phyloP scores from a whole-genome alignment of 257 asterid species.

The Gentiana straminea region DNA sequence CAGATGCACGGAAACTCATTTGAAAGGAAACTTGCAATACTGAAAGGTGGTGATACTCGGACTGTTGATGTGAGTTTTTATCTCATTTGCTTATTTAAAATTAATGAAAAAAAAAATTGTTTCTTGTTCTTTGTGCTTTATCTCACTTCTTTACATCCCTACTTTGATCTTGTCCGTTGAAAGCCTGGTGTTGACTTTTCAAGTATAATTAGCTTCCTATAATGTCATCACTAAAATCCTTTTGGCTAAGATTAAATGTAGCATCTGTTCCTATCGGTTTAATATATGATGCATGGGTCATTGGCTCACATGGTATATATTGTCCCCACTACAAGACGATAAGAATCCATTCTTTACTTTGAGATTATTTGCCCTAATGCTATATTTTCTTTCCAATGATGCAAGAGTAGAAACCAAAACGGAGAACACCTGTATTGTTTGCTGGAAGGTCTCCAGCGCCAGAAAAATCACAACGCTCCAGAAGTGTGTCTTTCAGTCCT shows the following conservation, averaged over 20 bases:
- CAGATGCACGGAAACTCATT: constrained; percentile 89
- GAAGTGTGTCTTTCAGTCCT: constrained; percentile 98
- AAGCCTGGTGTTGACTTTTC: background rate
- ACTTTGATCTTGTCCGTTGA: too few species aligned
- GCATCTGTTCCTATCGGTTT: too few species aligned
- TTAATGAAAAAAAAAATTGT: too few species aligned
- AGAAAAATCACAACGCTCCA: constrained; percentile 77
- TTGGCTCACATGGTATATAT: too few species aligned
- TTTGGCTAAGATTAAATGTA: too few species aligned
- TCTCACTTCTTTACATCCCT: too few species aligned
- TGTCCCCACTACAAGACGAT: too few species aligned
- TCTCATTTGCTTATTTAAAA: background rate
- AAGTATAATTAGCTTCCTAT: background rate
- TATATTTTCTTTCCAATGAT: background rate
- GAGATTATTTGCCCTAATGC: too few species aligned
- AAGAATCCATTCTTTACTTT: too few species aligned
- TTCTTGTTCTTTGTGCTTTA: too few species aligned
- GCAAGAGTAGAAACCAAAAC: constrained; percentile 66
- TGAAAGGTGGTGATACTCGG: constrained; percentile 32
- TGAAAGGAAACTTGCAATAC: constrained; percentile 65
- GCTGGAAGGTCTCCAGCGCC: constrained; percentile 81
- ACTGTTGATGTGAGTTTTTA: constrained; percentile 20
- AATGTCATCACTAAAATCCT: too few species aligned
- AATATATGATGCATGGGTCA: too few species aligned
- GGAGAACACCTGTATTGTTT: constrained; percentile 58